Base-by-base conservation (phyloP, 306 rosid species). In the Begonia fuchsioides region DNA sequence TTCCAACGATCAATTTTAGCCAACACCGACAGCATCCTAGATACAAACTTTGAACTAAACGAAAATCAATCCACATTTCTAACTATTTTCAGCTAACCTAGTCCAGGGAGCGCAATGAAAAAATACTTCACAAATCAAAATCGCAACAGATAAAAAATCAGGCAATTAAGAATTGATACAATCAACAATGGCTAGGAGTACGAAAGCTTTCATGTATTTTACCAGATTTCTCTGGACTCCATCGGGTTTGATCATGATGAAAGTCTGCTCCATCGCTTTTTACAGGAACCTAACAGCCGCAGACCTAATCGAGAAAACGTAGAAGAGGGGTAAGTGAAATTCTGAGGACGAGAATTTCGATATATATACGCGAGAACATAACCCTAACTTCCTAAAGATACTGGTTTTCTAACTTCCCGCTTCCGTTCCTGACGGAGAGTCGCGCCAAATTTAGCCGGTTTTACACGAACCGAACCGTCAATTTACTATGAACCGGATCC, bases 181-280 rank as follows among this genome's bases (percentile, higher is more conserved):
- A 49, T 49, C 18, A 49, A 19, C 35, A n/a, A 5, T 45, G 49
- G 17, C 2, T n/a, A 13, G 17, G 13, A 45, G 14, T 8, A 13
- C 9, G 13, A 10, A 39, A 44, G 35, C 35, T 26, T 26, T 26
- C 35, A 3, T 26, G 7, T 26, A 26, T 26, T 41, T 41, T 56
- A 56, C 60, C 52, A 56, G 44, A 15, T 51, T 51, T 35, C 60
- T 56, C 19, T 56, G 60, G 16, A 56, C 60, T 32, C 60, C 60
- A 15, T 56, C 60, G 3, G 60, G 60, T 51, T 56, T 56, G 52
- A 56, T 46, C 60, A 56, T 55, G 52, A 56, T 56, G 47, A 56
- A 56, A 14, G 51, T 56, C 38, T 45, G 60, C 52, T 56, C 60
- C 60, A 56, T 56, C 47, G 15, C 35, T 32, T 40, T 1, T 18